phyloP scores from a whole-genome alignment of 768 basidiomycete species.

The Tylopilus subfusipes region DNA sequence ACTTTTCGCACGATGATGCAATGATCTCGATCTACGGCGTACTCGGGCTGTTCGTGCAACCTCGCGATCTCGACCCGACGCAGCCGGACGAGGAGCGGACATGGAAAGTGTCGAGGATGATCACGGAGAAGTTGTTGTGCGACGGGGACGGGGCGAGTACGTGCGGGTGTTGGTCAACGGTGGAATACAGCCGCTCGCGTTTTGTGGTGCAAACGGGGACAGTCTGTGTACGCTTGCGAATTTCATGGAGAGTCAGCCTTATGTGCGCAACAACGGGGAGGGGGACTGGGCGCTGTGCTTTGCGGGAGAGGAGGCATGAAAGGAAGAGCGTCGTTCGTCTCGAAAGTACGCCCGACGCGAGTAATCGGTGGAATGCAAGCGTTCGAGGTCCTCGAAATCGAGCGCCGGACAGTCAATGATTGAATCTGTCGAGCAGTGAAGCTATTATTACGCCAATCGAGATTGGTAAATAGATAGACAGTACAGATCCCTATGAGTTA shows the following conservation, averaged over 20 bases:
- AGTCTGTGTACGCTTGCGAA: constrained; percentile 59
- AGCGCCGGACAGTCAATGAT: no score
- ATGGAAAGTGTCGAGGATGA: constrained; percentile 61
- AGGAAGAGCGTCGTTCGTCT: background rate
- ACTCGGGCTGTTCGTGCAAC: constrained; percentile 47
- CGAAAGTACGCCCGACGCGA: no score
- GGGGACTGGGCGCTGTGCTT: constrained; percentile 68
- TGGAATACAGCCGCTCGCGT: constrained; percentile 54
- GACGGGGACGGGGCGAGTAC: constrained; percentile 38
- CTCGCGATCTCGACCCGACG: constrained; percentile 23
- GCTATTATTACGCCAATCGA: constrained; percentile 1
- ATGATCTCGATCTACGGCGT: constrained; percentile 67
- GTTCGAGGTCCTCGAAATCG: no score
- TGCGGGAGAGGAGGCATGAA: background rate
- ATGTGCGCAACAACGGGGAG: constrained; percentile 59
- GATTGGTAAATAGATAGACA: constrained; percentile 1
- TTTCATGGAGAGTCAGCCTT: constrained; percentile 69
- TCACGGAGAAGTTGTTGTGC: constrained; percentile 64
- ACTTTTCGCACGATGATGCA: no score
- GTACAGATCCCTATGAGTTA: constrained; percentile 18
- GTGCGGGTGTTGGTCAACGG: constrained; percentile 77
- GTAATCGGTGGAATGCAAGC: no score
- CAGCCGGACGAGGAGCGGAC: constrained; percentile 24
- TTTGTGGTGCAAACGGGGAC: constrained; percentile 48
- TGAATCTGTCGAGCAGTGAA: background rate